Conservation (phyloP, 2,329 filamentous ascomycete species). For the Scortechinia acanthostroma region DNA sequence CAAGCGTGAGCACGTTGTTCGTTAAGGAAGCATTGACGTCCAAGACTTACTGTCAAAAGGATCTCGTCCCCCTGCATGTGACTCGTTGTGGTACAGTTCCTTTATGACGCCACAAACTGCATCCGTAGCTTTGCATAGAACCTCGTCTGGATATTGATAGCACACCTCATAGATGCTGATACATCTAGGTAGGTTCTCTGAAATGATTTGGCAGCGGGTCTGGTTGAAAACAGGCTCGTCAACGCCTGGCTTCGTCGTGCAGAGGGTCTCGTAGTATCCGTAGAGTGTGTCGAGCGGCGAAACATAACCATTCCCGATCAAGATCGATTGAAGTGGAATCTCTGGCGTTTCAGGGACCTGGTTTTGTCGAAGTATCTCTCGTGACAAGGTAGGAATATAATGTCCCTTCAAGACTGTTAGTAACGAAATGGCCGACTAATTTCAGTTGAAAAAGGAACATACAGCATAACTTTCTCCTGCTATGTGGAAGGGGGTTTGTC, state of each 20-base stretch:
- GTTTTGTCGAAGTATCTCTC: conserved; percentile 34
- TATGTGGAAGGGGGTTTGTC: conserved; percentile 29
- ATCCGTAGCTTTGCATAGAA: conserved; percentile 25
- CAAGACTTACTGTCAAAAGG: conserved; percentile 24
- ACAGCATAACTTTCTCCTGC: conserved; percentile 39
- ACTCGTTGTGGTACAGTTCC: conserved; percentile 28
- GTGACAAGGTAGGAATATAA: conserved; percentile 33
- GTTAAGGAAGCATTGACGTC: conserved; percentile 6
- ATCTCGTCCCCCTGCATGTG: conserved; percentile 26
- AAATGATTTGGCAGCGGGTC: conserved; percentile 35
- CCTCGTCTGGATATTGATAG: conserved; percentile 26
- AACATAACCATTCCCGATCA: conserved; percentile 36
- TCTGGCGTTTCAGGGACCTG: conserved; percentile 24
- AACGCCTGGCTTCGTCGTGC: conserved; percentile 33
- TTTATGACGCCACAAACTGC: conserved; percentile 26
- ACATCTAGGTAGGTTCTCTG: conserved; percentile 32
- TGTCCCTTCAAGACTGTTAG: conserved; percentile 31
- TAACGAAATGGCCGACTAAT: too few relatives aligned
- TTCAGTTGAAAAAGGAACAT: conserved; percentile 8
- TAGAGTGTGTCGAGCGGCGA: conserved; percentile 27
- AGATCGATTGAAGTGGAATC: conserved; percentile 30
- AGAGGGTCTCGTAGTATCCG: conserved; percentile 36
- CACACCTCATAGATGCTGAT: conserved; percentile 28
- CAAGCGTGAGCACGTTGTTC: not conserved
- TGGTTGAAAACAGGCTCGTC: conserved; percentile 29